Base-by-base conservation (phyloP, 2,329 filamentous ascomycete species). In the Colletotrichum spaethianum region DNA sequence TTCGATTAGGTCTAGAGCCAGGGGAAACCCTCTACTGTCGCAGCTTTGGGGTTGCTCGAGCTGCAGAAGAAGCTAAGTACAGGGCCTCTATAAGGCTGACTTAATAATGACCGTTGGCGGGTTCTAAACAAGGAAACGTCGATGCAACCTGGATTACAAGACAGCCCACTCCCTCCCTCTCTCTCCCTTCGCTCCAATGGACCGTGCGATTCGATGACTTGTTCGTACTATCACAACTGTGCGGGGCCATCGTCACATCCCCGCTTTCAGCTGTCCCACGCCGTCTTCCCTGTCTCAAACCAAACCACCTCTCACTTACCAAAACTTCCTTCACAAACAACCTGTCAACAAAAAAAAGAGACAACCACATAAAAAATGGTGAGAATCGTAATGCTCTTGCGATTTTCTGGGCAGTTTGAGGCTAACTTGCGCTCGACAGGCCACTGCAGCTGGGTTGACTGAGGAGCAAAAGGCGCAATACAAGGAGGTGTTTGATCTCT, bases 381-480 rank as follows among this genome's bases (percentile, higher is more conserved):
- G 59, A 57, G 57, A 40, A 8, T 52, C n/a, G 23, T 16, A 59
- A 26, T 36, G 42, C 23, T 31, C 16, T 14, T 36, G 16, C 36
- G 33, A 12, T 31, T n/a, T 16, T 9, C 8, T 26, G 14, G 14
- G 16, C 12, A 38, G 20, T 26, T 23, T 1, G n/a, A n/a, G 28
- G 44, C 65, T 63, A 16, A 59, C 28, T 12, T 38, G 20, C 1
- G 33, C 42, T 46, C 23, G 42, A 20, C 36, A 72, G 69, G 65
- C 69, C 40, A 53, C 67, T 53, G 53, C 53, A 56, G 50, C 64
- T 68, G 64, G 42, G 65, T 69, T 99, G 82, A 98, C 96, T 79
- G 96, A 99, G 90, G 96, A 99, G 89, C 96, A 99, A 91, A 96
- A 98, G 84, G 98, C 96, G 83, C 96, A 99, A 89, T 99, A 98